phyloP scores from a whole-genome alignment of 805 yeast genomes.

The Hanseniaspora clermontiae region DNA sequence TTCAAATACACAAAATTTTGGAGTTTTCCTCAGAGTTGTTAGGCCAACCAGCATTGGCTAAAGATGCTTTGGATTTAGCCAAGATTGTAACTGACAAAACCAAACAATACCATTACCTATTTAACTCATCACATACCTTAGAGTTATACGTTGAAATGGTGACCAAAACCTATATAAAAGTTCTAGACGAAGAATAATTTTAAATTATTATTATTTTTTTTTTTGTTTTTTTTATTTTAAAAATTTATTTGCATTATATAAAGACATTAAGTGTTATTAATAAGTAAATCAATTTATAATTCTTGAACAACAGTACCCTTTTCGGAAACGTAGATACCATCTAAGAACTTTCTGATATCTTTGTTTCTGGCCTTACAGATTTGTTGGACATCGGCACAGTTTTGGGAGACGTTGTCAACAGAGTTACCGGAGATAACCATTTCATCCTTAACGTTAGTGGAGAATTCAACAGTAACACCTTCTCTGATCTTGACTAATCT shows the following conservation, averaged over 20 bases:
- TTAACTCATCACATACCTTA: conserved; percentile 44
- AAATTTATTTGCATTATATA: background rate
- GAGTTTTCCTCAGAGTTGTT: conserved; percentile 31
- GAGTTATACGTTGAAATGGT: conserved; percentile 40
- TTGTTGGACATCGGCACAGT: conserved; percentile 97
- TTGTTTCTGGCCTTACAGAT: conserved; percentile 97
- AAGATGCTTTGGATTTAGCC: conserved; percentile 48
- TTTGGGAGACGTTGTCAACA: conserved; percentile 92
- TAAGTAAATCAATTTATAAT: conserved; percentile 20
- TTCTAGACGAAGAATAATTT: background rate
- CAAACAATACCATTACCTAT: conserved; percentile 47
- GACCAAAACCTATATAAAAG: conserved; percentile 33
- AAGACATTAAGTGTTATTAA: background rate
- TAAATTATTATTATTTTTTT: background rate
- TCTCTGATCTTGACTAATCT: conserved; percentile 75
- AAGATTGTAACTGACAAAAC: conserved; percentile 56
- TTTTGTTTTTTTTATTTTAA: too few relatives aligned
- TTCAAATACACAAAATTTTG: conserved; percentile 50
- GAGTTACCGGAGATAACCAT: conserved; percentile 88
- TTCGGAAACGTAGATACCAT: conserved; percentile 98
- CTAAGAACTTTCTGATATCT: conserved; percentile 99
- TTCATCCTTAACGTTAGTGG: conserved; percentile 87
- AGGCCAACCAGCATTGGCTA: conserved; percentile 34
- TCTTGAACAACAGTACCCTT: conserved; percentile 78
- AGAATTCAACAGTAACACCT: conserved; percentile 78